Percentiles rank a stretch among this genome's conserved stretches.
These are phyloP conservation scores for Suillus alpinus DNA, from an alignment of 768 basidiomycete genomes.

Conservation along the genomic window DNA sequence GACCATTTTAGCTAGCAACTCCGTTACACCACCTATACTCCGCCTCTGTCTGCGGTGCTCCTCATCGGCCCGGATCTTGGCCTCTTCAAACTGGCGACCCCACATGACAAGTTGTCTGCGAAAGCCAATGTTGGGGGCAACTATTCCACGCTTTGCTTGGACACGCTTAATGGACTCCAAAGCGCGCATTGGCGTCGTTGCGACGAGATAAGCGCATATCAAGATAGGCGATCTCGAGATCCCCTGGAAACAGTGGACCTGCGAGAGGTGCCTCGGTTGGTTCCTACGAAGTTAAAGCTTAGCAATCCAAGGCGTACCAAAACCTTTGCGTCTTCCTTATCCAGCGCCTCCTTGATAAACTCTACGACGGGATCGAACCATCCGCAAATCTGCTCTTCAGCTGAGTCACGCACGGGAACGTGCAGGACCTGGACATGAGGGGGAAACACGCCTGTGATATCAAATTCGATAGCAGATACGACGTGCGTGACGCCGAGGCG, in stretches of 20 bases:
- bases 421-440: constrained; percentile 45
- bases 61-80: constrained; percentile 16
- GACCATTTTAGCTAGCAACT: constrained; percentile 7
- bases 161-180: constrained; percentile 54
- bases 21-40: constrained; percentile 4
- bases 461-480: constrained; percentile 58
- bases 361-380: constrained; percentile 49
- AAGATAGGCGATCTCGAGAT: constrained; percentile 75
- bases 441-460: constrained; percentile 22
- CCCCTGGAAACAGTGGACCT: constrained; percentile 80
- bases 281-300: not conserved
- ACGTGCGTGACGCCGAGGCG: constrained; percentile 72
- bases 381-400: constrained; percentile 38
- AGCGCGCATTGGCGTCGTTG: constrained; percentile 48
- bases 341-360: constrained; percentile 51
- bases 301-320: constrained; percentile 39
- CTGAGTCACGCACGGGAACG: constrained; percentile 45
- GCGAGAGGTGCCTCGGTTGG: constrained; percentile 1
- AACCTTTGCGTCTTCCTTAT: constrained; percentile 41
- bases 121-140: constrained; percentile 68
- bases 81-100: constrained; percentile 28
- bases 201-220: constrained; percentile 69
- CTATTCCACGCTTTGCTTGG: constrained; percentile 54
- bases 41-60: constrained; percentile 15
- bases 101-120: constrained; percentile 49